These are phyloP conservation scores for Fusarium zealandicum DNA, from an alignment of 2,329 filamentous ascomycete species.

Conservation along the genomic window DNA sequence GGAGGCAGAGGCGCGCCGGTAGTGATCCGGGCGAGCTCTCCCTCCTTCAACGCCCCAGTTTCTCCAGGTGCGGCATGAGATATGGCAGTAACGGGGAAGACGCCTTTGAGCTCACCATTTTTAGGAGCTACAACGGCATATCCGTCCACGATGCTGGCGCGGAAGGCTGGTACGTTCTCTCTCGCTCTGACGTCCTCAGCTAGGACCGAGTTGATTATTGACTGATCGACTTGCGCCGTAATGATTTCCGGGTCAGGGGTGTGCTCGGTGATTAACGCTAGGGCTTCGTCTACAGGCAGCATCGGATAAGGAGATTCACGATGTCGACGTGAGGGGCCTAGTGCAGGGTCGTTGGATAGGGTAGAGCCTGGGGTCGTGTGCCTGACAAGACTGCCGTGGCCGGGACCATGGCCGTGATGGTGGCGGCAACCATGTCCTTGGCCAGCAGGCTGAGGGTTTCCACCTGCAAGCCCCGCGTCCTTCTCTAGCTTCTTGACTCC, in stretches of 20 bases:
- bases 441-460: conserved; percentile 46
- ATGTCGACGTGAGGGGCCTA: conserved; percentile 74
- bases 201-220: conserved; percentile 78
- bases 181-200: conserved; percentile 81
- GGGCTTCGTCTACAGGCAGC: conserved; percentile 83
- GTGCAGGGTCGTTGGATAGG: conserved; percentile 66
- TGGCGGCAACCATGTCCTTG: conserved; percentile 60
- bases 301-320: conserved; percentile 91
- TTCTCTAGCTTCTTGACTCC: conserved; percentile 84
- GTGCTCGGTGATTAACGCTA: conserved; percentile 74
- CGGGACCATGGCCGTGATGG: conserved; percentile 62
- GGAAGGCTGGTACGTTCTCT: conserved; percentile 90
- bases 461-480: conserved; percentile 72
- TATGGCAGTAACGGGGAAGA: conserved; percentile 85
- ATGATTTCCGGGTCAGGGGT: conserved; percentile 69
- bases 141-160: conserved; percentile 95
- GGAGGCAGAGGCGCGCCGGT: conserved; percentile 91
- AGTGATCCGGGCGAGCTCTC: conserved; percentile 87
- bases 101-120: conserved; percentile 72
- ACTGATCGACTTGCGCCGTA: conserved; percentile 66
- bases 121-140: conserved; percentile 80
- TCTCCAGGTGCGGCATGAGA: conserved; percentile 84
- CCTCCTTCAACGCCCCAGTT: conserved; percentile 68
- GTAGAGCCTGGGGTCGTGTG: conserved; percentile 72
- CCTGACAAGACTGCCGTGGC: conserved; percentile 70